Base-by-base conservation (phyloP, 805 yeast species). In the Ogataea nitratoaversa region DNA sequence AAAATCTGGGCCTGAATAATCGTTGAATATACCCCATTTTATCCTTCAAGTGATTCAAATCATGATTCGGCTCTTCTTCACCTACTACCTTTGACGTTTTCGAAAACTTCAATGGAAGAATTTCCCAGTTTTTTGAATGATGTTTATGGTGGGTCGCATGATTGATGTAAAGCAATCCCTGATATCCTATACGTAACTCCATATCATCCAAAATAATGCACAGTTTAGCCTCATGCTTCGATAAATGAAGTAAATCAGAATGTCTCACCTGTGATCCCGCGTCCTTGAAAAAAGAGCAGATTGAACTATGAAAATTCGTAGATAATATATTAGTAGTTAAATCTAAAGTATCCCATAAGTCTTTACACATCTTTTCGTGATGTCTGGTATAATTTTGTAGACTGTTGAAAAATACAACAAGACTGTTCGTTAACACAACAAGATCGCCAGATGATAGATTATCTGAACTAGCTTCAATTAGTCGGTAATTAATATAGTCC, bases 401-500 rank as follows among this genome's bases (percentile, higher is more conserved):
- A 2, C 25, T 34, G 3, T 33, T 41, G 27, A 43, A 40, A 20
- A 24, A 47, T 14, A 25, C 17, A 11, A 55, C 36, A 18, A 54
- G 16, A 4, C 54, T 39, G 19, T 50, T 49, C 4, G 50, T 27
- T 13, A 54, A 20, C 7, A 59, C 14, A 20, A 46, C 43, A 9
- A 57, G 27, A 17, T 47, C 41, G 23, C 43, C 41, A 17, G 48
- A 27, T 22, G 42, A 30, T 16, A 44, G 18, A 1, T 24, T n/a
- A 30, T 14, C 13, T 17, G 30, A 17, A 13, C 14, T 14, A 3
- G 32, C 33, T 30, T 56, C 60, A 19, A 59, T 44, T 14, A 57
- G 20, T 5, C 54, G 16, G 34, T 49, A 49, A 31, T 55, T 54
- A 14, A 55, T 37, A 25, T 52, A 57, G 33, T 53, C 57, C 22